A percentile compares a stretch with the other conserved stretches of the same genome.
Conservation (phyloP, 345 rosid genomes). For the Psidium guajava region DNA sequence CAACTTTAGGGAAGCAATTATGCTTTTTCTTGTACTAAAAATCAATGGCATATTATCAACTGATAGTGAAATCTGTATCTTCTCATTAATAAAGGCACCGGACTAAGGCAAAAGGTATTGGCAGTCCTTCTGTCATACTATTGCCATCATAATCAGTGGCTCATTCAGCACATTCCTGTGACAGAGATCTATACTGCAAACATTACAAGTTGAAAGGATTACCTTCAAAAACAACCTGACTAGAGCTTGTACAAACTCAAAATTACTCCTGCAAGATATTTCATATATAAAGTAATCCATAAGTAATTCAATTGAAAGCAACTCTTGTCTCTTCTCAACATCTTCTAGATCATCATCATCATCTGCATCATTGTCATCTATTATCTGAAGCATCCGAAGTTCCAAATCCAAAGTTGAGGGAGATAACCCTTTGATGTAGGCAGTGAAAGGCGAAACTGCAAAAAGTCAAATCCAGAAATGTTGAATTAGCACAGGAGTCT, state of each 20-base stretch:
- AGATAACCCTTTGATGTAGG: conserved; percentile 74
- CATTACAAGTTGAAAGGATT: conserved; percentile 1
- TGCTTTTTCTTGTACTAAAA: background rate
- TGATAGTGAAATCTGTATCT: background rate
- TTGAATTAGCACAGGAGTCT: background rate
- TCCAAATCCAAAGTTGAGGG: conserved; percentile 86
- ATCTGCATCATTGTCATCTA: conserved; percentile 59
- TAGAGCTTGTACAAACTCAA: conserved; percentile 85
- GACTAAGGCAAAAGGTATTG: background rate
- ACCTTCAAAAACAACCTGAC: conserved; percentile 88
- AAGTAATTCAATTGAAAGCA: conserved; percentile 47
- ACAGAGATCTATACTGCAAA: background rate
- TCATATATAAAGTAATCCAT: conserved; percentile 74
- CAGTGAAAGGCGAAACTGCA: conserved; percentile 68
- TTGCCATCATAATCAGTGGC: background rate
- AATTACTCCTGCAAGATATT: conserved; percentile 58
- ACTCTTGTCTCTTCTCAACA: conserved; percentile 51
- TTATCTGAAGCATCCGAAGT: conserved; percentile 82
- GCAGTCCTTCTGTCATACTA: background rate
- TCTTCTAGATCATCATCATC: conserved; percentile 24
- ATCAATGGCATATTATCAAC: background rate
- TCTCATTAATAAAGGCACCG: background rate
- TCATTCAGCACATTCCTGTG: background rate
- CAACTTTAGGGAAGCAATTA: background rate
- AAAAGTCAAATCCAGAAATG: conserved; percentile 2